Evolutionary conservation across 768 basidiomycete genomes (phyloP).

Genomic region (Auriculariales sp.): DNA sequence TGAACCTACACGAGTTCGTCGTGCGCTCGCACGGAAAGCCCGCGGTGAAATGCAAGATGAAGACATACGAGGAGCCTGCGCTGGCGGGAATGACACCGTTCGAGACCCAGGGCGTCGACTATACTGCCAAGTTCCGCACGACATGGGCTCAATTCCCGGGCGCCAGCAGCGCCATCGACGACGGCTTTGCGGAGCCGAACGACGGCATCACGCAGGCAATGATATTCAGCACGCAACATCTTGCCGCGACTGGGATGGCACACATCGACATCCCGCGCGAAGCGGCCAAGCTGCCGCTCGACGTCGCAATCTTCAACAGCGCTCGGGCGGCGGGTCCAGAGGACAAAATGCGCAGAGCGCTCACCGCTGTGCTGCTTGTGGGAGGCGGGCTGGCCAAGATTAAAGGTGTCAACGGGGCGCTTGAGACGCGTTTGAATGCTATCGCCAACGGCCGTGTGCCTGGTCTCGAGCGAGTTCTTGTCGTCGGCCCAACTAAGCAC

Average conservation of each 20-base stretch:
- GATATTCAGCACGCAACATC: conserved; percentile 79
- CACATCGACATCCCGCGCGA: conserved; percentile 70
- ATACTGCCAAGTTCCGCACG: conserved; percentile 52
- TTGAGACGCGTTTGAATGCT: conserved; percentile 63
- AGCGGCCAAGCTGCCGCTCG: conserved; percentile 79
- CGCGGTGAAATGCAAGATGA: conserved; percentile 77
- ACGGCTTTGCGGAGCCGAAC: conserved; percentile 25
- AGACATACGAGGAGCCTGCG: conserved; percentile 91
- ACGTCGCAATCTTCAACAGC: conserved; percentile 87
- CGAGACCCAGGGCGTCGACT: conserved; percentile 85
- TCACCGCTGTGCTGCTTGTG: conserved; percentile 75
- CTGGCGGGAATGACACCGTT: conserved; percentile 93
- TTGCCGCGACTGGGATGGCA: conserved; percentile 27
- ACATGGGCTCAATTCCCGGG: conserved; percentile 12
- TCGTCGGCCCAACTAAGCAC: conserved; percentile 71
- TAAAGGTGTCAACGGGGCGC: conserved; percentile 70
- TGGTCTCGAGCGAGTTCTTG: conserved; percentile 2
- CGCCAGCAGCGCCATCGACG: conserved; percentile 27
- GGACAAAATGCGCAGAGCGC: conserved; percentile 49
- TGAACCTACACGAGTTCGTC: conserved; percentile 82
- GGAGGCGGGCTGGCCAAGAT: conserved; percentile 67
- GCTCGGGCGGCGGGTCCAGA: conserved; percentile 77
- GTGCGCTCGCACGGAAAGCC: conserved; percentile 61
- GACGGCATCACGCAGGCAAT: conserved; percentile 66
- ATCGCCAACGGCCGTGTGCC: not conserved